Conservation (phyloP, 192 early-diverging fungal genomes). For the Entomortierella chlamydospora region DNA sequence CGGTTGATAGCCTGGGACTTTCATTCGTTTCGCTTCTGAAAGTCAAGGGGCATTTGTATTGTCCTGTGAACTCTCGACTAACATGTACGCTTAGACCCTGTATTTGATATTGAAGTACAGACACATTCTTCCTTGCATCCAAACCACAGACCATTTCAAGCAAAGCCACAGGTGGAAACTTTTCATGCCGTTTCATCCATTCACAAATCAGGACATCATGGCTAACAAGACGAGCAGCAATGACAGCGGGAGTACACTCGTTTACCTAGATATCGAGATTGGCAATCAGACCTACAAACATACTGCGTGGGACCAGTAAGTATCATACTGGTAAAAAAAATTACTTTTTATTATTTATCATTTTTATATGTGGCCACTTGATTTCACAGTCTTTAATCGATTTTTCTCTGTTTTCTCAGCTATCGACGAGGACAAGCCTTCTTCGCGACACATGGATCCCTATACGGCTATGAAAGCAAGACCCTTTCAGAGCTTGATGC, state of each 20-base stretch:
- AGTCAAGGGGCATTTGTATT: too few species aligned
- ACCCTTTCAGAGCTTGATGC: slow-evolving; percentile 26
- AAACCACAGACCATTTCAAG: too few species aligned
- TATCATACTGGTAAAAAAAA: neutral
- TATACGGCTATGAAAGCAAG: slow-evolving; percentile 41
- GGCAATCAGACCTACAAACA: slow-evolving; percentile 45
- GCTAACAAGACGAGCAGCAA: neutral
- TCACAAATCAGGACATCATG: neutral
- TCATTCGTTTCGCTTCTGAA: too few species aligned
- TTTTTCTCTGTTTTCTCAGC: neutral
- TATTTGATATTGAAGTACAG: too few species aligned
- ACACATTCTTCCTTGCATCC: too few species aligned
- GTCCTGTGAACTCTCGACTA: too few species aligned
- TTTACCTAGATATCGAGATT: slow-evolving; percentile 55
- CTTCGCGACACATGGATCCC: slow-evolving; percentile 44
- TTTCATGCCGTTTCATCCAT: neutral
- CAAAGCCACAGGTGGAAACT: too few species aligned
- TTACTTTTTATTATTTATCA: neutral
- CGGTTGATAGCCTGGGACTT: too few species aligned
- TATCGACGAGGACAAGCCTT: slow-evolving; percentile 50
- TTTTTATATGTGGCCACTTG: neutral
- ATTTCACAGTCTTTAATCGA: neutral
- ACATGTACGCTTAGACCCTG: too few species aligned
- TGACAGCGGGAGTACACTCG: slow-evolving; percentile 9
- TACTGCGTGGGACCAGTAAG: slow-evolving; percentile 51